A percentile compares a stretch with the other conserved stretches of the same genome.
These are phyloP conservation scores for Beauveria bassiana DNA, from an alignment of 2,329 filamentous ascomycete genomes.

Conservation along the genomic window DNA sequence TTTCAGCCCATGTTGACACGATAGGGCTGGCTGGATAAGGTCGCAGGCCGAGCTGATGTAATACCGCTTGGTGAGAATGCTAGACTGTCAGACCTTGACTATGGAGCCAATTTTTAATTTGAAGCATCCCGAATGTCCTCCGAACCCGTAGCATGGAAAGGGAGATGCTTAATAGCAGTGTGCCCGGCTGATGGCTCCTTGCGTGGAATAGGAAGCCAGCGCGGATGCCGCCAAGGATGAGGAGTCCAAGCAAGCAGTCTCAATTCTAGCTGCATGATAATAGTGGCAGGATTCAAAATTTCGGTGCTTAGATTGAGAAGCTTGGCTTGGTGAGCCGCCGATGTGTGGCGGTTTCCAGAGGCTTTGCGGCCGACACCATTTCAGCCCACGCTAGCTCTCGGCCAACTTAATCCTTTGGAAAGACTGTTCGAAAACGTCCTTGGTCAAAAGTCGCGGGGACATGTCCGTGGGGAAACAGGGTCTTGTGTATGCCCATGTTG, in stretches of 20 bases:
- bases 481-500: too few relatives aligned
- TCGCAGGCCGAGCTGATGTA: slow-evolving; percentile 9
- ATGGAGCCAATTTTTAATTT: neutral
- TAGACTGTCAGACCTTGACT: neutral
- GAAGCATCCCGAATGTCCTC: neutral
- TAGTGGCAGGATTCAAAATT: slow-evolving; percentile 3
- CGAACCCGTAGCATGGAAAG: neutral
- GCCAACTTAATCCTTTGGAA: neutral
- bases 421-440: neutral
- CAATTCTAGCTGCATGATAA: neutral
- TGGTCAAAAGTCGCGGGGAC: neutral
- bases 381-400: neutral
- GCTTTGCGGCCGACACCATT: neutral
- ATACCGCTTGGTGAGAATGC: slow-evolving; percentile 3
- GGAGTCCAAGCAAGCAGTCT: neutral
- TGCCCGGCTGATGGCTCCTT: neutral
- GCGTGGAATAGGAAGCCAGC: neutral
- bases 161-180: neutral
- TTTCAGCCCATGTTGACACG: neutral
- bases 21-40: neutral
- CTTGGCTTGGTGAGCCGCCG: neutral
- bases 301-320: neutral
- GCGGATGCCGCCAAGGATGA: neutral
- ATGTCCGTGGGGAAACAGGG: neutral
- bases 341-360: neutral